These are phyloP conservation scores for Danielia reshetovae DNA, from an alignment of 805 yeast species.

Conservation along the genomic window DNA sequence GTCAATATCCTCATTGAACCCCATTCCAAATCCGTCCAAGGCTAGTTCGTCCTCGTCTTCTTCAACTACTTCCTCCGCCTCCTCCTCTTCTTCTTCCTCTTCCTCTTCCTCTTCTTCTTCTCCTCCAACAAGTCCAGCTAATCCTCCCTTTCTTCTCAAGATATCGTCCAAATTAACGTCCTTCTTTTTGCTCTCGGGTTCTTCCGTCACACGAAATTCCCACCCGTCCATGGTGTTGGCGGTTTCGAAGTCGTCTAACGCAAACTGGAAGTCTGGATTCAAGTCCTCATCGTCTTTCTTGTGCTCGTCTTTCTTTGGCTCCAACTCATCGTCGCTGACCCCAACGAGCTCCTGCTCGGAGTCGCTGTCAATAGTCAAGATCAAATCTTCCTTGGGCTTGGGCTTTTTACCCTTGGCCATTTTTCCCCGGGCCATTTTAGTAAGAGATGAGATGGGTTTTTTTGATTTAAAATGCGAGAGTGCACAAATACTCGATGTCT, in stretches of 20 bases:
- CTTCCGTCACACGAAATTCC: constrained; percentile 64
- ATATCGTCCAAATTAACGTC: constrained; percentile 87
- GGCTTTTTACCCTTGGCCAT: constrained; percentile 13
- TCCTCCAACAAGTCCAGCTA: constrained; percentile 49
- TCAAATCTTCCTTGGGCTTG: constrained; percentile 45
- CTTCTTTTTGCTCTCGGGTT: constrained; percentile 26
- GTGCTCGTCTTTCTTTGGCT: constrained; percentile 16
- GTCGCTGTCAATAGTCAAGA: constrained; percentile 77
- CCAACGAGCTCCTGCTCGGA: constrained; percentile 41
- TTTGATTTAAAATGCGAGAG: neutral
- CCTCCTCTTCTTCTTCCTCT: constrained; percentile 12
- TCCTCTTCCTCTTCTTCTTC: constrained; percentile 18
- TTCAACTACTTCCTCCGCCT: constrained; percentile 22
- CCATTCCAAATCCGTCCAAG: constrained; percentile 46
- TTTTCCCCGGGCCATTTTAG: neutral
- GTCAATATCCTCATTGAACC: constrained; percentile 36
- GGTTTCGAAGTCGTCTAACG: constrained; percentile 54
- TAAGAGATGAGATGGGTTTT: too few relatives aligned
- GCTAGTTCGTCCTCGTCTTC: constrained; percentile 40
- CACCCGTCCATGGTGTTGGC: constrained; percentile 64
- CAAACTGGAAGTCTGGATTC: constrained; percentile 72
- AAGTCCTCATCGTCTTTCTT: constrained; percentile 47
- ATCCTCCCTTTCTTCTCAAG: constrained; percentile 79
- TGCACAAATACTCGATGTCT: too few relatives aligned
- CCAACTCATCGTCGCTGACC: constrained; percentile 19